phyloP scores from a whole-genome alignment of 805 yeast species.

The Teunomyces cretensis region DNA sequence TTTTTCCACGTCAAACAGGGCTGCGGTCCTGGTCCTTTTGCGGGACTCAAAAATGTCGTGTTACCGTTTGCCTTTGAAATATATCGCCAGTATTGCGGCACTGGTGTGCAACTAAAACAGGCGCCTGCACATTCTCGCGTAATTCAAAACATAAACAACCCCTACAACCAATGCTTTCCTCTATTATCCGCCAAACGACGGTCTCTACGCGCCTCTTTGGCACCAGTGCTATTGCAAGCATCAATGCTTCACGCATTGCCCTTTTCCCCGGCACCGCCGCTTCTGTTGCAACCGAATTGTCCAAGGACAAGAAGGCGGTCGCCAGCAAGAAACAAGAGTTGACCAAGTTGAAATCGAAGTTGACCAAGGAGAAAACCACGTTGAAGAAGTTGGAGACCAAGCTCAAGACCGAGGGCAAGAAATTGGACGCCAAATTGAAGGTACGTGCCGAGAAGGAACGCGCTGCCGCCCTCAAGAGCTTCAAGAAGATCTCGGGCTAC shows the following conservation, averaged over 20 bases:
- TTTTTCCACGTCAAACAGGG: no score
- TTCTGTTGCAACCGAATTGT: neutral
- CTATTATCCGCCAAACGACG: slow-evolving; percentile 1
- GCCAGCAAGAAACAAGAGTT: slow-evolving; percentile 10
- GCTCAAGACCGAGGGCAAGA: slow-evolving; percentile 16
- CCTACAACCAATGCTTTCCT: neutral
- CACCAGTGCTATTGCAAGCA: neutral
- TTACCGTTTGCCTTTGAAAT: no score
- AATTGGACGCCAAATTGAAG: slow-evolving; percentile 17
- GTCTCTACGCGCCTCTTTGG: neutral
- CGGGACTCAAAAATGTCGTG: no score
- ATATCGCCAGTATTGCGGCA: no score
- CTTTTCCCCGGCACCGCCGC: slow-evolving; percentile 1
- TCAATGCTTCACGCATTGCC: neutral
- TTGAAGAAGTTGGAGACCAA: slow-evolving; percentile 15
- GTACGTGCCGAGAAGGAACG: slow-evolving; percentile 14
- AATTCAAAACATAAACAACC: neutral
- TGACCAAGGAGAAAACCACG: slow-evolving; percentile 16
- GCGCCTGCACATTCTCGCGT: no score
- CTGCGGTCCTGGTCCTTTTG: no score
- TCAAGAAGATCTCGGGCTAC: slow-evolving; percentile 22
- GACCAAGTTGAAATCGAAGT: slow-evolving; percentile 16
- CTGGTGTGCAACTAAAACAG: no score
- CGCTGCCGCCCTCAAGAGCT: slow-evolving; percentile 22
- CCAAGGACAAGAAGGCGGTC: neutral